Conservation (phyloP, 2,329 filamentous ascomycete genomes). For the Phaeosphaeria sp. region DNA sequence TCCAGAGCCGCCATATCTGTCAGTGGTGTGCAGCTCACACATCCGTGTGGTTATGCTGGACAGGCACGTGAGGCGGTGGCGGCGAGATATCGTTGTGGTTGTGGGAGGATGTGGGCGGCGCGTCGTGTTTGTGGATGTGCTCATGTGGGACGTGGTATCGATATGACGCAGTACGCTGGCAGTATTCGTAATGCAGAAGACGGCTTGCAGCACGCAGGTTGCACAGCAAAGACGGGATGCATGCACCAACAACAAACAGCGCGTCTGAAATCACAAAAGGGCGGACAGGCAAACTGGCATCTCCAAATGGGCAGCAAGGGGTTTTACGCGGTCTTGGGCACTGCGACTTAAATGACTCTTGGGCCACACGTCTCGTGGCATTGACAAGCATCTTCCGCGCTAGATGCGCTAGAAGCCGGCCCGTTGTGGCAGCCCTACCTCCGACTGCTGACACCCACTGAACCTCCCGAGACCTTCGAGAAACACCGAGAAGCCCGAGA, state of each 20-base stretch:
- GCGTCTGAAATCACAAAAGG: background rate
- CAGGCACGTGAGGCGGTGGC: constrained; percentile 8
- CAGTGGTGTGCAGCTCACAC: constrained; percentile 12
- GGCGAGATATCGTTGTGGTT: background rate
- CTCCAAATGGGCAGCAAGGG: constrained; percentile 30
- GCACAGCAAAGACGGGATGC: background rate
- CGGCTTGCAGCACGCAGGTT: background rate
- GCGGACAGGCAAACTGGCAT: constrained; percentile 1
- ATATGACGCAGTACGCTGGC: background rate
- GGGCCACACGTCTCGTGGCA: constrained; percentile 2
- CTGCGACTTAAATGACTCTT: constrained; percentile 7
- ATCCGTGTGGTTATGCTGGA: constrained; percentile 23
- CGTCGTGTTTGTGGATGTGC: constrained; percentile 25
- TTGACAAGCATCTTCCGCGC: constrained; percentile 12
- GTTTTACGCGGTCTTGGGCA: constrained; percentile 21
- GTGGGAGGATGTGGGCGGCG: constrained; percentile 1
- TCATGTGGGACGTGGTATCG: constrained; percentile 34
- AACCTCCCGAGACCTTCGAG: constrained; percentile 5
- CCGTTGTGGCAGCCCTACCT: background rate
- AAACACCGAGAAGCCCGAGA: constrained; percentile 8
- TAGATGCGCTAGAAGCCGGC: constrained; percentile 8
- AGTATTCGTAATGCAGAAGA: background rate
- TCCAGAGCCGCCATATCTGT: constrained; percentile 47
- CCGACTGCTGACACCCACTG: background rate
- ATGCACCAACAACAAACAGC: background rate